Base-by-base conservation (phyloP, 1,284 basidiomycete species). In the Crepidotus sp. region DNA sequence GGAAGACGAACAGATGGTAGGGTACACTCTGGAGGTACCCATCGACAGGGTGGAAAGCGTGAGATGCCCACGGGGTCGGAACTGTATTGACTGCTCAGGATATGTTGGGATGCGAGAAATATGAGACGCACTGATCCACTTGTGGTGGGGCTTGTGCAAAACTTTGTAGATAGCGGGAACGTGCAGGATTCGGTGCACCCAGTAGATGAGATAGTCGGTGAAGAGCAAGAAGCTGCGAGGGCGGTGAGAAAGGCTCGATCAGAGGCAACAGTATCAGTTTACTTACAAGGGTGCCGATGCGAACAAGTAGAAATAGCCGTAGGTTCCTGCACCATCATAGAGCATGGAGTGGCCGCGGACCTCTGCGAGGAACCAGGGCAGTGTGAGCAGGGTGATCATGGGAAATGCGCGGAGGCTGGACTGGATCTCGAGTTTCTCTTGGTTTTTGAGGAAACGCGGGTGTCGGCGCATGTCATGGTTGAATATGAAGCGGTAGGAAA, bases 41-140 rank as follows among this genome's bases (percentile, higher is more conserved):
- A 64, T 98, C 95, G 17, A 98, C 62, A 0, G 92, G 91, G 67
- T 98, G 94, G 81, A 98, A 98, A 0, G 95, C 95, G 60, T 97
- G 85, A 22, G 93, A 94, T 18, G 96, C 90, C 58, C 90, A 98
- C 0, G 95, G 95, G 0, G 95, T 97, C 6, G 95, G 94, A 46
- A 98, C 91, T 93, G 59, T 4, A 6, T 3, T 4, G 17, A 22
- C 6, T 26, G 6, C 14, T 44, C 24, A 45, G 37, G 13, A 18
- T 22, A 18, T 8, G 10, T n/a, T 25, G 11, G 27, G 5, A 14
- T 15, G 14, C 15, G 8, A 21, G 17, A 19, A 36, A 5, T 3
- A 1, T 1, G 27, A 13, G 7, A 76, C 87, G 53, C 61, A 92
- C 90, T 79, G 56, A 98, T 74, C 96, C 96, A 98, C 66, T 91